Evolutionary conservation across 257 asterid species (phyloP).

Genomic region (Anisodus acutangulus): DNA sequence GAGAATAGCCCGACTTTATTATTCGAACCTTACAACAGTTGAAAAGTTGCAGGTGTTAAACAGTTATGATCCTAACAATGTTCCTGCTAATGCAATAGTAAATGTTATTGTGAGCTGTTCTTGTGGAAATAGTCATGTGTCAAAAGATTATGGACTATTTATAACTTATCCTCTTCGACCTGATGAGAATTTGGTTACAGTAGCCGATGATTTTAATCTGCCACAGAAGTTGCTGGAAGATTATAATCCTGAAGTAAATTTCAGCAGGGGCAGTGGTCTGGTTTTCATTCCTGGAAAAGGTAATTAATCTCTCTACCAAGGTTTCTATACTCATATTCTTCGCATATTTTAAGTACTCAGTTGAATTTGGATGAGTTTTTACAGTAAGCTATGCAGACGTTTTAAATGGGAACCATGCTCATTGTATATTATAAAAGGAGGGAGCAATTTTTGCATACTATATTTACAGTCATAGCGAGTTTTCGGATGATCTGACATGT

Average conservation of each 20-base stretch:
- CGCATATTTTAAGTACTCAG: not conserved
- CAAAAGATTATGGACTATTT: slow-evolving; percentile 63
- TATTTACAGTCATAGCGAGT: not conserved
- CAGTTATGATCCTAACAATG: slow-evolving; percentile 32
- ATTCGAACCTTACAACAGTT: slow-evolving; percentile 63
- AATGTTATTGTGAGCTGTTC: slow-evolving; percentile 63
- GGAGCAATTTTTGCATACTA: not conserved
- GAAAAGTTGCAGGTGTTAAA: slow-evolving; percentile 64
- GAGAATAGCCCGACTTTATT: slow-evolving; percentile 40
- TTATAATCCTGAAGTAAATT: slow-evolving; percentile 64
- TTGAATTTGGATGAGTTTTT: not conserved
- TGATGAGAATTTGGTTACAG: slow-evolving; percentile 43
- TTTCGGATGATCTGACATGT: not conserved
- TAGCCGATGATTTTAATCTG: slow-evolving; percentile 46
- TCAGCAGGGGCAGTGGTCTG: slow-evolving; percentile 59
- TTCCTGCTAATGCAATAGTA: slow-evolving; percentile 40
- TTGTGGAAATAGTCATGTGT: slow-evolving; percentile 62
- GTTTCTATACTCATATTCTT: not conserved
- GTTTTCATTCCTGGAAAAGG: slow-evolving; percentile 73
- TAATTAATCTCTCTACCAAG: slow-evolving; percentile 29
- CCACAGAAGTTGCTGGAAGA: slow-evolving; percentile 55
- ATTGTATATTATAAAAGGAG: not conserved
- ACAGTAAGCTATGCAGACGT: not conserved
- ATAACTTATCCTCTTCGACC: slow-evolving; percentile 63
- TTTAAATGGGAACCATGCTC: not conserved